These are phyloP conservation scores for Striga asiatica DNA, from an alignment of 257 asterid genomes.

Conservation along the genomic window DNA sequence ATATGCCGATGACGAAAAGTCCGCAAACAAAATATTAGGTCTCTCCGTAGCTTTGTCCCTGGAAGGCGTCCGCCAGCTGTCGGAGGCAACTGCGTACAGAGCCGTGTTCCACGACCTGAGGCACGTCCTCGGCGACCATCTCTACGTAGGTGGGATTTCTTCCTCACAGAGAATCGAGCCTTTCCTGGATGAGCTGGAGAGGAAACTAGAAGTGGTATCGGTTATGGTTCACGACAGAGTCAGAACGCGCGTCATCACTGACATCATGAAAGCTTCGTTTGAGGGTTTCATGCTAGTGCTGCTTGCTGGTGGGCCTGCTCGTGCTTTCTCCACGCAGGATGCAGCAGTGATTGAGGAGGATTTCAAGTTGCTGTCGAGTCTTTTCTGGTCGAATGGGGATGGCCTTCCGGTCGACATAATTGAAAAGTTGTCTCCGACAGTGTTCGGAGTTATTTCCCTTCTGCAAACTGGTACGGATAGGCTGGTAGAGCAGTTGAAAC, in stretches of 20 bases:
- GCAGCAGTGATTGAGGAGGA: constrained; percentile 53
- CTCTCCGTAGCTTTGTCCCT: constrained; percentile 52
- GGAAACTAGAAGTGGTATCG: constrained; percentile 55
- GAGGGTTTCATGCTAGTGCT: constrained; percentile 74
- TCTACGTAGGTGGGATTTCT: constrained; percentile 54
- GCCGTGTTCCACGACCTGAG: constrained; percentile 60
- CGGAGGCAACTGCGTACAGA: constrained; percentile 68
- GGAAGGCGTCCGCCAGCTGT: constrained; percentile 71
- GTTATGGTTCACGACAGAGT: constrained; percentile 70
- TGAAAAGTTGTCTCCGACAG: constrained; percentile 36
- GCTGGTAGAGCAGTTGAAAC: constrained; percentile 48
- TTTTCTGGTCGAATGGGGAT: constrained; percentile 93
- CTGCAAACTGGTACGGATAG: constrained; percentile 35
- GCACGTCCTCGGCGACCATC: constrained; percentile 46
- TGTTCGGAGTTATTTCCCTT: constrained; percentile 45
- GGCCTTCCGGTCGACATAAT: constrained; percentile 81
- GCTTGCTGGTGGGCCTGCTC: constrained; percentile 77
- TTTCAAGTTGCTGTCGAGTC: constrained; percentile 54
- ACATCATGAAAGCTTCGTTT: constrained; percentile 75
- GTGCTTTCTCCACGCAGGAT: constrained; percentile 48
- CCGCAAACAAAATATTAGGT: constrained; percentile 37
- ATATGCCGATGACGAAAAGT: constrained; percentile 27
- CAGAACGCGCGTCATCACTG: constrained; percentile 74
- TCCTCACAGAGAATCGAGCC: constrained; percentile 83
- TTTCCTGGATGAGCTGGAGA: constrained; percentile 77